Percentiles rank a stretch among this genome's conserved stretches.
These are phyloP conservation scores for Penicillium italicum DNA, from an alignment of 2,329 filamentous ascomycete species.

Conservation along the genomic window DNA sequence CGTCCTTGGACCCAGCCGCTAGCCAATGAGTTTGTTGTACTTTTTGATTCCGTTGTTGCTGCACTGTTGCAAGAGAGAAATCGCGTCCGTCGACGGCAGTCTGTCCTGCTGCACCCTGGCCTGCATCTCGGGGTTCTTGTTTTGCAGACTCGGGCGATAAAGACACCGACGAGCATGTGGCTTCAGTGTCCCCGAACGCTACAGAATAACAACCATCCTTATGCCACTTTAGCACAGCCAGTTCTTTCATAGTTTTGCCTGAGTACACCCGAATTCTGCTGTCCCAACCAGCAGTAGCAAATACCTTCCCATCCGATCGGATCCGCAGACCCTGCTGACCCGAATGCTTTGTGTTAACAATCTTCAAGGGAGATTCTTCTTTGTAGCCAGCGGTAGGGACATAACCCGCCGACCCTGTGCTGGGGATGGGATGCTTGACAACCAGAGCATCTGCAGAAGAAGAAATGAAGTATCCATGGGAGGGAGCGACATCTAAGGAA, in stretches of 20 bases:
- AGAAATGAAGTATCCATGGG: conserved; percentile 63
- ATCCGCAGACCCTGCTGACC: conserved; percentile 80
- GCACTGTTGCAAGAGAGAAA: conserved; percentile 50
- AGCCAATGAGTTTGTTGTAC: conserved; percentile 79
- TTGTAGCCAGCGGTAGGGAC: conserved; percentile 11
- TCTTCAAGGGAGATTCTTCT: conserved; percentile 52
- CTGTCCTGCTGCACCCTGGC: neutral
- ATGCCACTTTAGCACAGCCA: conserved; percentile 95
- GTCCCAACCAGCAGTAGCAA: conserved; percentile 94
- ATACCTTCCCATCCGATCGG: conserved; percentile 74
- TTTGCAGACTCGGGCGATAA: neutral
- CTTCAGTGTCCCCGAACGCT: conserved; percentile 58
- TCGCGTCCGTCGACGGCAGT: conserved; percentile 6
- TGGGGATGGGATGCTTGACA: conserved; percentile 67
- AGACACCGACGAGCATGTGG: neutral
- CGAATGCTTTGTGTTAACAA: conserved; percentile 75
- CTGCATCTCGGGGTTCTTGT: neutral
- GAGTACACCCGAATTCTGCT: conserved; percentile 76
- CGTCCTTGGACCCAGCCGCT: conserved; percentile 87
- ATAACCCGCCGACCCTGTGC: conserved; percentile 1
- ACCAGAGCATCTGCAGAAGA: conserved; percentile 78
- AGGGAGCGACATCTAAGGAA: conserved; percentile 59
- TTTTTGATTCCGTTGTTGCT: conserved; percentile 60
- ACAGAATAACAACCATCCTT: conserved; percentile 79
- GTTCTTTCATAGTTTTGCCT: conserved; percentile 72